Evolutionary conservation across 306 rosid species (phyloP).

Genomic region (Acmispon strigosus): DNA sequence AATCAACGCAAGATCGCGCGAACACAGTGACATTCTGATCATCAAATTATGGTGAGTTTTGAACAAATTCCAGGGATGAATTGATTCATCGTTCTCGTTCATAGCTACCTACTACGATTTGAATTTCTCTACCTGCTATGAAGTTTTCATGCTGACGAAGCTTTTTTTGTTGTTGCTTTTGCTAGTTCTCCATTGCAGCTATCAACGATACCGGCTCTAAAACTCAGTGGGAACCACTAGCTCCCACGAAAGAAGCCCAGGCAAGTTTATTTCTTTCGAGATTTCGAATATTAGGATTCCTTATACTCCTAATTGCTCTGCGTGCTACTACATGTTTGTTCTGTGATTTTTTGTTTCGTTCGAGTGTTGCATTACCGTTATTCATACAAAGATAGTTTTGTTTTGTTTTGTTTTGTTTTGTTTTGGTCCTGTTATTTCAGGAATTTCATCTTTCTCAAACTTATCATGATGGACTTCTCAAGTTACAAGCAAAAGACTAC

Average conservation of each 20-base stretch:
- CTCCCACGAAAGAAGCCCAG: slow-evolving; percentile 98
- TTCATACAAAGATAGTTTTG: not conserved
- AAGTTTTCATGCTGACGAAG: not conserved
- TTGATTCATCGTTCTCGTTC: not conserved
- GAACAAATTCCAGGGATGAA: no score
- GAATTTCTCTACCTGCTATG: not conserved
- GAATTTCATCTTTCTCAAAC: slow-evolving; percentile 93
- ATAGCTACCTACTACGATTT: slow-evolving; percentile 8
- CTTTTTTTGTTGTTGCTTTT: not conserved
- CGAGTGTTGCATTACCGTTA: not conserved
- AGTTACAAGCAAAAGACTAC: slow-evolving; percentile 76
- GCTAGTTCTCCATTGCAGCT: slow-evolving; percentile 89
- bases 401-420: no score
- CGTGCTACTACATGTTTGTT: not conserved
- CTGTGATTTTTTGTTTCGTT: not conserved
- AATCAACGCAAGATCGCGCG: not conserved
- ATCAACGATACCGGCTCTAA: slow-evolving; percentile 80
- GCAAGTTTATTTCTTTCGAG: slow-evolving; percentile 22
- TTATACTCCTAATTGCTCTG: not conserved
- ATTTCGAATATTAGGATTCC: no score
- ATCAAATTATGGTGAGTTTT: slow-evolving; percentile 14
- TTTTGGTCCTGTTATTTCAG: slow-evolving; percentile 36
- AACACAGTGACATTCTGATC: not conserved
- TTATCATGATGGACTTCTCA: slow-evolving; percentile 88
- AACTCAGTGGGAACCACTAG: slow-evolving; percentile 86